phyloP scores from a whole-genome alignment of 768 basidiomycete species.

The Mycena vitilis region DNA sequence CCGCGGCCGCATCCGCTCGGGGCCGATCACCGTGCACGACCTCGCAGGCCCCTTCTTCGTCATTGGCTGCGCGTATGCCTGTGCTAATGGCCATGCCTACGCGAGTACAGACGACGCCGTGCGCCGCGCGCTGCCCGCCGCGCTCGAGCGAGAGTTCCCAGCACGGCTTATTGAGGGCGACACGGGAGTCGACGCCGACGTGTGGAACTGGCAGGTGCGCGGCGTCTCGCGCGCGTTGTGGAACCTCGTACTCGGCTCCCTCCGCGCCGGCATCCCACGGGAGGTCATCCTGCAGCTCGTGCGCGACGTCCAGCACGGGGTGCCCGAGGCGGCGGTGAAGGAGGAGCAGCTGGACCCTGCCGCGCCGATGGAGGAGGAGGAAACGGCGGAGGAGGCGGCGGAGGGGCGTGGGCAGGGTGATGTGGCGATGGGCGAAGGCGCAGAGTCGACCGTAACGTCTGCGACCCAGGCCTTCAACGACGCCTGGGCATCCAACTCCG shows the following conservation, averaged over 20 bases:
- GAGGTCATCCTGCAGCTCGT: constrained; percentile 72
- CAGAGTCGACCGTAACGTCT: neutral
- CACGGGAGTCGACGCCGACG: constrained; percentile 66
- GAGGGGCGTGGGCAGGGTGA: constrained; percentile 46
- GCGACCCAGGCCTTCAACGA: constrained; percentile 60
- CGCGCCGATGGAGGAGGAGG: constrained; percentile 40
- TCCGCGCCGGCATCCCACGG: constrained; percentile 70
- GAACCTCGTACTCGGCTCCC: constrained; percentile 75
- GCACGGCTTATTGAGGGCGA: constrained; percentile 69
- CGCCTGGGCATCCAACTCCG: constrained; percentile 73
- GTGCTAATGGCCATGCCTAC: constrained; percentile 73
- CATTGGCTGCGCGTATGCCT: constrained; percentile 86
- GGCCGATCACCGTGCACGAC: constrained; percentile 84
- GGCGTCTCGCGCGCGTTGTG: constrained; percentile 79
- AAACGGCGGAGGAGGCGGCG: constrained; percentile 47
- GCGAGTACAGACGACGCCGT: constrained; percentile 81
- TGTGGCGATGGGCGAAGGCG: constrained; percentile 34
- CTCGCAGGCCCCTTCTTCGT: constrained; percentile 85
- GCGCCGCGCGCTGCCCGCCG: constrained; percentile 73
- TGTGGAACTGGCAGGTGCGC: constrained; percentile 84
- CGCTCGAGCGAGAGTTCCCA: constrained; percentile 81
- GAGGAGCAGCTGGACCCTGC: neutral
- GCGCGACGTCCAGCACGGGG: constrained; percentile 66
- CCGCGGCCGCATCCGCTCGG: constrained; percentile 77
- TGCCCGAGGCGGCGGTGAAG: constrained; percentile 44